Base-by-base conservation (phyloP, 2,329 filamentous ascomycete species). In the Lachnellula arida region DNA sequence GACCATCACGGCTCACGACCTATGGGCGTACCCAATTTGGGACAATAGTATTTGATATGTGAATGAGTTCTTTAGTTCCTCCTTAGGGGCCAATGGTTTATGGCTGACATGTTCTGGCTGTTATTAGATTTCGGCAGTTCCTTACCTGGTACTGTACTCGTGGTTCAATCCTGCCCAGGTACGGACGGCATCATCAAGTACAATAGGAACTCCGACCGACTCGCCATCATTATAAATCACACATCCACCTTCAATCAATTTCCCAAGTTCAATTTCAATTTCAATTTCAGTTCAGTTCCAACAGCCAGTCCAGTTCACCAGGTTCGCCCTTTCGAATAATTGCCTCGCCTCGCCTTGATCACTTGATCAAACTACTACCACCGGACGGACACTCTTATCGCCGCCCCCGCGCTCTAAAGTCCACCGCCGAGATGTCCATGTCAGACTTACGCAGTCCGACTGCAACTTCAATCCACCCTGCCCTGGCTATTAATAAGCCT, bases 381-480 rank as follows among this genome's bases (percentile, higher is more conserved):
- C 53, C 37, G 23, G 53, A 34, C 48, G 48, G 37, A 40, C 15
- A 47, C 28, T 28, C 50, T 53, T 53, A 53, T 48, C 56, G 39
- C 56, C 56, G 49, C 49, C 28, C 55, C 48, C 28, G 50, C 23
- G 12, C 11, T 42, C n/a, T 32, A 35, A 40, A 9, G 15, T 25
- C 23, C n/a, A 46, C 43, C 46, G 11, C 66, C 67, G 67, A 62
- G 58, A 75, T 75, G 73, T 67, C 73, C 59, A 75, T 75, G 73
- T 67, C 73, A 60, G 72, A 71, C 60, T 62, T 76, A 59, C 68
- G 70, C 46, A 78, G 78, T 61, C 76, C 78, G 47, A 54, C 54
- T 37, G 54, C 34, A 57, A 72, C 73, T 56, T 73, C 76, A 62
- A 73, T 81, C 71, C 78, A 81, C 74, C 76, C 78, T 66, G 72